Evolutionary conservation across 306 rosid genomes (phyloP).

Genomic region (Cicer chorassanicum): DNA sequence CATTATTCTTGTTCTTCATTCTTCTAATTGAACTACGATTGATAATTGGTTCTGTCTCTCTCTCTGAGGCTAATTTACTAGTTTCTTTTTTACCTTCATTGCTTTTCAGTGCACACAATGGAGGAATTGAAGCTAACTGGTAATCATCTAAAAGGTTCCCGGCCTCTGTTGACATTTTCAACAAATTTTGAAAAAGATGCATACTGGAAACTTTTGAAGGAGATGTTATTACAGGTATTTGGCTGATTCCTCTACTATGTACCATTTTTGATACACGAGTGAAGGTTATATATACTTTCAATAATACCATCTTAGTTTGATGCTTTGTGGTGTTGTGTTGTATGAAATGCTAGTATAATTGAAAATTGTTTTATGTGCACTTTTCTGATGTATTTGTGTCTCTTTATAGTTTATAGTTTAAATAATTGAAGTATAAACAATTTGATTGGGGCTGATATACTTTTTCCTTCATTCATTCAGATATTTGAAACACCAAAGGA

Average conservation of each 20-base stretch:
- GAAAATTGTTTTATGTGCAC: not conserved
- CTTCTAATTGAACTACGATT: not conserved
- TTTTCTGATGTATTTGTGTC: not conserved
- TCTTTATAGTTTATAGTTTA: not conserved
- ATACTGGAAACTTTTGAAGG: conserved; percentile 92
- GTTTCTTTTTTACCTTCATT: conserved; percentile 25
- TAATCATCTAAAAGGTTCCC: conserved; percentile 81
- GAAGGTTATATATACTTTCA: not conserved
- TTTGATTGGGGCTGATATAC: conserved; percentile 38
- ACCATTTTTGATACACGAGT: not conserved
- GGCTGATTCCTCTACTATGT: not conserved
- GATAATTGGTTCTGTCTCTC: not conserved
- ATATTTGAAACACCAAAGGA: conserved; percentile 90
- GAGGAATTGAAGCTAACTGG: conserved; percentile 94
- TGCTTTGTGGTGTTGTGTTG: not conserved
- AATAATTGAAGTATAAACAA: not conserved
- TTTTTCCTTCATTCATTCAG: conserved; percentile 48
- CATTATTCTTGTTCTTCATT: not conserved
- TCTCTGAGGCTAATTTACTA: not conserved
- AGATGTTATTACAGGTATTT: conserved; percentile 80
- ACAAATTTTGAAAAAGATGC: conserved; percentile 78
- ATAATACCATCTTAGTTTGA: conserved; percentile 17
- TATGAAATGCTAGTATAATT: conserved; percentile 5
- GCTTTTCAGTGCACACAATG: conserved; percentile 85
- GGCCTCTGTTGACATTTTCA: conserved; percentile 90